These are phyloP conservation scores for Alternaria sp. DNA, from an alignment of 2,329 filamentous ascomycete species.

Conservation along the genomic window DNA sequence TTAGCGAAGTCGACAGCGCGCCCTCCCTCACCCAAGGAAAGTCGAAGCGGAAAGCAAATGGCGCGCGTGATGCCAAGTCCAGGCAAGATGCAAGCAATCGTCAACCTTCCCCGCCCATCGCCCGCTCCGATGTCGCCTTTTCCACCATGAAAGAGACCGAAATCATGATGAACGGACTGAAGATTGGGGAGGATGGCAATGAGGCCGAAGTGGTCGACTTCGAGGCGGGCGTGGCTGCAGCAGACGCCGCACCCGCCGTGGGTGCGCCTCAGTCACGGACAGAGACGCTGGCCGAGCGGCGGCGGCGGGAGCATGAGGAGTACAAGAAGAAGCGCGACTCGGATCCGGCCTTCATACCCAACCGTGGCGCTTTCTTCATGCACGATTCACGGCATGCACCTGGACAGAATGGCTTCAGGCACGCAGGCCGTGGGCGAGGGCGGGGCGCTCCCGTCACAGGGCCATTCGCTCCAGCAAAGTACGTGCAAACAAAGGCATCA, in stretches of 20 bases:
- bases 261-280: slow-evolving; percentile 47
- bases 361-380: slow-evolving; percentile 94
- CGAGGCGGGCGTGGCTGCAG: slow-evolving; percentile 52
- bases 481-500: slow-evolving; percentile 47
- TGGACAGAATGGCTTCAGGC: slow-evolving; percentile 78
- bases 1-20: slow-evolving; percentile 60
- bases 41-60: slow-evolving; percentile 50
- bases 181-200: slow-evolving; percentile 54
- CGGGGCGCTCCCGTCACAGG: slow-evolving; percentile 62
- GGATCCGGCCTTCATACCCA: slow-evolving; percentile 92
- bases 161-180: slow-evolving; percentile 68
- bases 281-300: slow-evolving; percentile 71
- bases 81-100: slow-evolving; percentile 37
- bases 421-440: slow-evolving; percentile 69
- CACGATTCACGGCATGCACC: slow-evolving; percentile 88
- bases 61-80: slow-evolving; percentile 44
- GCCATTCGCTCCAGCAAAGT: slow-evolving; percentile 67
- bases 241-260: slow-evolving; percentile 52
- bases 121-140: slow-evolving; percentile 50
- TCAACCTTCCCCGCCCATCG: slow-evolving; percentile 47
- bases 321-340: slow-evolving; percentile 87
- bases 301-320: slow-evolving; percentile 87
- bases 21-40: slow-evolving; percentile 47
- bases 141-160: slow-evolving; percentile 64
- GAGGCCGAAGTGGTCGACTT: slow-evolving; percentile 60